Evolutionary conservation across 257 asterid species (phyloP).

Genomic region (Linderniella brevidens): DNA sequence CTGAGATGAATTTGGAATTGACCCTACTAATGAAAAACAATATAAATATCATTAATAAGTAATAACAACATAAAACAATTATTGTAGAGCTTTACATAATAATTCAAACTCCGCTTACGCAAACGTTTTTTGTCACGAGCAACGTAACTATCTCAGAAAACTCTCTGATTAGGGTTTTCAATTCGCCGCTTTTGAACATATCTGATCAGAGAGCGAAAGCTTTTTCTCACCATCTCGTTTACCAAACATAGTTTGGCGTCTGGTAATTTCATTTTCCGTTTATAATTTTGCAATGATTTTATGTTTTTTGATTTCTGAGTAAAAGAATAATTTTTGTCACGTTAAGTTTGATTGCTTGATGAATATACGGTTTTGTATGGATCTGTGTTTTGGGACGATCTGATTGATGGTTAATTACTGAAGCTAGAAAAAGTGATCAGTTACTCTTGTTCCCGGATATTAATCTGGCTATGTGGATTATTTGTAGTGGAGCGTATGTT

Average conservation of each 20-base stretch:
- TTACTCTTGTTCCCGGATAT: neutral
- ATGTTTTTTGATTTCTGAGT: neutral
- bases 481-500: too few species aligned
- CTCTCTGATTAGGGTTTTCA: conserved; percentile 10
- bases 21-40: too few species aligned
- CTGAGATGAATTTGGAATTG: too few species aligned
- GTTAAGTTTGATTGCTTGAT: neutral
- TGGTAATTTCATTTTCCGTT: neutral
- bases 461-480: neutral
- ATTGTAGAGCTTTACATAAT: too few species aligned
- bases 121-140: too few species aligned
- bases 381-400: neutral
- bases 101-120: too few species aligned
- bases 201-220: conserved; percentile 10
- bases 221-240: neutral
- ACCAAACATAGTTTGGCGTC: neutral
- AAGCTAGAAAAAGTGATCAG: neutral
- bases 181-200: conserved; percentile 12
- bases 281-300: conserved; percentile 4
- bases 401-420: neutral
- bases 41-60: too few species aligned
- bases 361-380: neutral
- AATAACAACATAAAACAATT: too few species aligned
- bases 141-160: neutral
- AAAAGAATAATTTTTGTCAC: neutral